Evolutionary conservation across 805 yeast species (phyloP).

Genomic region (Saccharomycopsis amapae): DNA sequence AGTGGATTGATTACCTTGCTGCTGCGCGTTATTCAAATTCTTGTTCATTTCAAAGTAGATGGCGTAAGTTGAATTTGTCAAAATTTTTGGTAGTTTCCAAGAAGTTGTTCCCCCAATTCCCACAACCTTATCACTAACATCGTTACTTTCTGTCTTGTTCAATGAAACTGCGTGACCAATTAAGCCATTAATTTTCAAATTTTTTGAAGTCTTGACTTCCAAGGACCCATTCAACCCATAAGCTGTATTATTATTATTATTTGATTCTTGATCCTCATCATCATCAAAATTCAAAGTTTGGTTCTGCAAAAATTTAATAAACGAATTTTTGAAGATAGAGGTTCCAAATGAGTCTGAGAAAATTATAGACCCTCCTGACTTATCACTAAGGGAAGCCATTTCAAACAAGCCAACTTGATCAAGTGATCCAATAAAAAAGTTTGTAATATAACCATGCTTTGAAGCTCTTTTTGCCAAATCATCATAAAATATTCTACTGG

Average conservation of each 20-base stretch:
- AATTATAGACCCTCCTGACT: slow-evolving; percentile 58
- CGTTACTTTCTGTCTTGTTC: slow-evolving; percentile 25
- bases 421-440: slow-evolving; percentile 57
- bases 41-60: slow-evolving; percentile 44
- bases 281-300: slow-evolving; percentile 6
- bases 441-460: slow-evolving; percentile 45
- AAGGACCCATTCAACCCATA: slow-evolving; percentile 52
- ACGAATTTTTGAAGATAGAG: slow-evolving; percentile 61
- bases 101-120: slow-evolving; percentile 50
- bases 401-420: slow-evolving; percentile 65
- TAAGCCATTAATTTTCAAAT: slow-evolving; percentile 49
- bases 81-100: slow-evolving; percentile 52
- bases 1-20: slow-evolving; percentile 4
- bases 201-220: slow-evolving; percentile 45
- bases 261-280: background rate
- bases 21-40: slow-evolving; percentile 2
- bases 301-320: slow-evolving; percentile 40
- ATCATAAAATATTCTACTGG: slow-evolving; percentile 41
- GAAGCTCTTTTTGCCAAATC: slow-evolving; percentile 42
- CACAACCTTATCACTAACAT: slow-evolving; percentile 31
- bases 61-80: slow-evolving; percentile 54
- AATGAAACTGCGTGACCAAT: slow-evolving; percentile 57
- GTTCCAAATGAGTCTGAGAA: slow-evolving; percentile 61
- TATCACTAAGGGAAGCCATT: slow-evolving; percentile 50
- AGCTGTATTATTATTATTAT: slow-evolving; percentile 31